Evolutionary conservation across 306 rosid species (phyloP), one percentile per base, ranked within the genome.

Genomic region (Fragaria nilgerrensis): DNA sequence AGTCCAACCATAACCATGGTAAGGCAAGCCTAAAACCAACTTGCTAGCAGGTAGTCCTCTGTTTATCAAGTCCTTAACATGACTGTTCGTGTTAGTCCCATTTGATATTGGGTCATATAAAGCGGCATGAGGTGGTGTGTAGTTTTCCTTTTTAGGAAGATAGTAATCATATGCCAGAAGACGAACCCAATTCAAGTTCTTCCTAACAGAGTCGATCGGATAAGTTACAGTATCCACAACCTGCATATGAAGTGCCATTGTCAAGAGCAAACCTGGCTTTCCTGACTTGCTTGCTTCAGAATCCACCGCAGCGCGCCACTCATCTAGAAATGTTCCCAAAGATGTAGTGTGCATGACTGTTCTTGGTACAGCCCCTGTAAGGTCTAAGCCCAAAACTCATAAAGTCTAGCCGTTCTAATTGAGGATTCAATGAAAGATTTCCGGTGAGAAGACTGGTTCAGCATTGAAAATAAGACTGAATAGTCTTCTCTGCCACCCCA

Each of bases 1-100:
- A n/a, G n/a, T 83, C 86, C 83, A 83, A 7, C 78, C 83, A 34
- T 62, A 79, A 15, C 86, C 86, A 34, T 79, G 78, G 52, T 70
- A 83, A 64, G 86, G 81, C 75, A 83, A 75, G 29, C 86, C 86
- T 56, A 83, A 53, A 58, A 83, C 72, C 34, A 83, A 69, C 39
- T 75, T 79, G 50, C 75, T 75, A 5, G 70, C 34, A 9, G 68
- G 34, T 64, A 83, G 72, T 5, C 81, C 78, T 50, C 73, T 41
- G 19, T 66, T 71, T 49, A 49, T 62, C 84, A 76, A 81, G 47
- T 81, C 80, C n/a, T 62, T 56, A 14, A 81, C 55, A 14, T 27
- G 27, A 14, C 13, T 2, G 22, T 79, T 72, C 7, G 86, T 83
- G 45, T 79, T 79, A 36, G 55, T 47, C 77, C 63, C 17, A 41